Evolutionary conservation across 2,329 filamentous ascomycete genomes (phyloP), one percentile per base, ranked within the genome.

Genomic region (Alternaria arbusti): DNA sequence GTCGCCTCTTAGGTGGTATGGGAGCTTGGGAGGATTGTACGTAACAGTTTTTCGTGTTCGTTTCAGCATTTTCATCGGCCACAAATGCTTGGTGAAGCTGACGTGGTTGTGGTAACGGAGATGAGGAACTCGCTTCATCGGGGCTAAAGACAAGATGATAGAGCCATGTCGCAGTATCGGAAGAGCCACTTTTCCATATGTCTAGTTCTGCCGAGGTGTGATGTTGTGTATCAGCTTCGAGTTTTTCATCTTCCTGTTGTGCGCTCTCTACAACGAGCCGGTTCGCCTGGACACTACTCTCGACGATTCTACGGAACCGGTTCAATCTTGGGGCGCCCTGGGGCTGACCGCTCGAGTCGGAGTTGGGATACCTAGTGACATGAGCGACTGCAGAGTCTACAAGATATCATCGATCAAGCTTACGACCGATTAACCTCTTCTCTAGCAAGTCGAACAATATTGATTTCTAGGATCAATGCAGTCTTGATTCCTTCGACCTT

Each of bases 401-500:
- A 25, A n/a, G 30, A 36, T 11, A 25, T 12, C 6, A 20, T 46
- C 25, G 4, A 7, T 25, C 11, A 30, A 4, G 20, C 59, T 52
- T 46, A 61, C 54, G 46, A n/a, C 7, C 59, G 54, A 40, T 8
- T 36, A 5, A 20, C 3, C 50, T 68, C 64, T 30, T 72, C 69
- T 40, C 43, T 59, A 7, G 70, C 67, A 23, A 72, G 59, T 3
- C 60, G 57, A 9, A 72, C 47, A 3, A 71, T 60, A 13, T 45
- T 59, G 7, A 72, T 6, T 4, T 65, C 59, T 15, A 73, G 40
- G 4, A 54, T 63, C 28, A 73, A 60, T 3, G 59, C 49, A 2
- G 61, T 49, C 47, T 73, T 73, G 44, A 74, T 69, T 26, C 67
- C 58, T 26, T 74, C 71, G 12, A 74, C 44, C 28, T 69, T 70